These are phyloP conservation scores for Pythium aphanidermatum DNA, from an alignment of 352 stramenopile species.

Conservation along the genomic window DNA sequence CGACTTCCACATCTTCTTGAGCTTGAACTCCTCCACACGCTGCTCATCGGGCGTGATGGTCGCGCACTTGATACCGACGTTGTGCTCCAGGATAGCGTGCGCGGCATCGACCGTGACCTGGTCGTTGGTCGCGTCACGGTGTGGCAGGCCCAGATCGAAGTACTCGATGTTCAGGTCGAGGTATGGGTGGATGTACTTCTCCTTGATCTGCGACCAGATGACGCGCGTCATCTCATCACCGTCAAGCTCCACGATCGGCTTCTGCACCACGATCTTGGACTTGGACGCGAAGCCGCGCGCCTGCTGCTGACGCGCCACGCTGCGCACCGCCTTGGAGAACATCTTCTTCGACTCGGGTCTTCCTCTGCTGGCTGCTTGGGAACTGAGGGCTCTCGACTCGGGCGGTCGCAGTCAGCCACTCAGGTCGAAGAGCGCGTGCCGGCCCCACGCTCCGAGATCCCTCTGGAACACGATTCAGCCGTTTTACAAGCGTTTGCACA, in stretches of 20 bases:
- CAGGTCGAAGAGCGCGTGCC: conserved; percentile 12
- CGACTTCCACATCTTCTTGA: conserved; percentile 83
- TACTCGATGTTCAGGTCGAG: conserved; percentile 84
- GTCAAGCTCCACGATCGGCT: conserved; percentile 76
- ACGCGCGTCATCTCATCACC: conserved; percentile 86
- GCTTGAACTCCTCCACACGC: conserved; percentile 73
- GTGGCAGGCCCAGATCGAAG: conserved; percentile 72
- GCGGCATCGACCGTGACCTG: conserved; percentile 77
- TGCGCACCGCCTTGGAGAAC: conserved; percentile 52
- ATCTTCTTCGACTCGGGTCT: conserved; percentile 13
- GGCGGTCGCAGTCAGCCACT: not conserved
- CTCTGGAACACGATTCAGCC: conserved; percentile 1
- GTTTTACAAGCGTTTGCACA: too few relatives aligned
- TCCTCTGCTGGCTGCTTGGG: conserved; percentile 20
- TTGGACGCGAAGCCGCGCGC: conserved; percentile 22
- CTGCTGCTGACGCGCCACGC: conserved; percentile 17
- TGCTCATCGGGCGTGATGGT: conserved; percentile 87
- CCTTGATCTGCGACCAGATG: conserved; percentile 57
- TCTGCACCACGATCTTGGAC: conserved; percentile 69
- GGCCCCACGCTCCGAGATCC: conserved; percentile 8
- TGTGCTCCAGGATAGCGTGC: conserved; percentile 65
- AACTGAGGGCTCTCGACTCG: conserved; percentile 16
- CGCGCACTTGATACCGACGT: conserved; percentile 87
- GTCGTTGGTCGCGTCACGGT: conserved; percentile 82
- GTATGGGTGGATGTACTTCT: conserved; percentile 79